Conservation (phyloP, 768 basidiomycete genomes). For the Trichaptum fuscoviolaceum region DNA sequence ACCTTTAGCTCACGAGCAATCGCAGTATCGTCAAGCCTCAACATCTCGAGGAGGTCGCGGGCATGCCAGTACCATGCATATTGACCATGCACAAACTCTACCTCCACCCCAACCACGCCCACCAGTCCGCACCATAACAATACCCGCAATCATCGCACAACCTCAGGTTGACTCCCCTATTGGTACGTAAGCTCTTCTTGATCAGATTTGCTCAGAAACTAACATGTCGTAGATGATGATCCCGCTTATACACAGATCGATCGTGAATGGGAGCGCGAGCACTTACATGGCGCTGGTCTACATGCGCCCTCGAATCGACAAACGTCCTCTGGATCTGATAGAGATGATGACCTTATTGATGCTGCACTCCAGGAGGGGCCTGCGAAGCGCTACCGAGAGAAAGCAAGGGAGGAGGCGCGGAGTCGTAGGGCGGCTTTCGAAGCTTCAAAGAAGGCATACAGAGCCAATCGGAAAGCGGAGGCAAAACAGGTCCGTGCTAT, state of each 20-base stretch:
- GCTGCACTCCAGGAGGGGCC: neutral
- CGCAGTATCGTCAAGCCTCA: neutral
- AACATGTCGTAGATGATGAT: neutral
- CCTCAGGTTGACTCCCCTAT: neutral
- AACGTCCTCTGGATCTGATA: neutral
- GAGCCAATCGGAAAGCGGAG: neutral
- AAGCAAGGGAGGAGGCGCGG: neutral
- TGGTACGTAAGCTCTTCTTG: neutral
- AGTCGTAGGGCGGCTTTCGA: neutral
- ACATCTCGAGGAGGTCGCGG: neutral
- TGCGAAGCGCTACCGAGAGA: neutral
- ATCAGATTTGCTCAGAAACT: neutral
- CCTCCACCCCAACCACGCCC: neutral
- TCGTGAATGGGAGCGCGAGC: neutral
- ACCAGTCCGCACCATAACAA: neutral
- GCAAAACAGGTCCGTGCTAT: neutral
- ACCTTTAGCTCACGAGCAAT: neutral
- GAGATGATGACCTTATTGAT: neutral
- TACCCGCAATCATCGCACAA: neutral
- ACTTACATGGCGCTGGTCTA: neutral
- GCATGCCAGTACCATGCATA: neutral
- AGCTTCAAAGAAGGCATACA: neutral
- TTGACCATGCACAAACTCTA: neutral
- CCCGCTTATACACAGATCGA: neutral
- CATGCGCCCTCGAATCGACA: neutral